Base-by-base conservation (phyloP, 2,329 filamentous ascomycete species). In the Lasiodiplodia sp. region DNA sequence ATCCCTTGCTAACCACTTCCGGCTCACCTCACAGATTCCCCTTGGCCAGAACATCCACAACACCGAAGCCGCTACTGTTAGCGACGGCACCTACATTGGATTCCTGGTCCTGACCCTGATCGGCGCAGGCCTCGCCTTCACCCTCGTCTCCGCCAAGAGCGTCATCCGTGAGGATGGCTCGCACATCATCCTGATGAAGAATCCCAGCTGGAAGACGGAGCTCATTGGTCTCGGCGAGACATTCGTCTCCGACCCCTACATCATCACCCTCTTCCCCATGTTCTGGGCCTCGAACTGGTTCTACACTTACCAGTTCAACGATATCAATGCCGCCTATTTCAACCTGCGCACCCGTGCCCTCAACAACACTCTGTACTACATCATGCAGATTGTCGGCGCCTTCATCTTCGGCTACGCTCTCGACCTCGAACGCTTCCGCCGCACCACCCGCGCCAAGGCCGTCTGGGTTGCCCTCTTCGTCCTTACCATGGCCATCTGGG, bases 141-240 rank as follows among this genome's bases (percentile, higher is more conserved):
- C 85, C 51, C 86, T 97, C 4, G 88, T 88, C 74, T 88, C 96
- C 74, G 91, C 92, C 47, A 87, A 87, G 73, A 87, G 88, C 67
- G 87, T 97, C 71, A 83, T 92, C 72, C 92, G 94, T 70, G 84
- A 86, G 47, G 93, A 97, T 77, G 92, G 93, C 69, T 91, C 91
- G 69, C 82, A 88, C 69, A 89, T 97, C 76, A 93, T 97, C 71
- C 81, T 94, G 71, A 96, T 95, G 91, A 95, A 96, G 84, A 92
- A 96, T 80, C 94, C 94, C 3, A 92, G 91, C 64, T 96, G 92
- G 92, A 88, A 88, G 75, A 90, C 91, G 3, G 94, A 97, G 81
- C 80, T 97, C 70, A 71, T 87, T 21, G 94, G 94, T 67, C 87
- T 97, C 2, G 91, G 86, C 79, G 87, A 96, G 78, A 93, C 91